Evolutionary conservation across 2,329 filamentous ascomycete genomes (phyloP).

Genomic region (Penicillium sp.): DNA sequence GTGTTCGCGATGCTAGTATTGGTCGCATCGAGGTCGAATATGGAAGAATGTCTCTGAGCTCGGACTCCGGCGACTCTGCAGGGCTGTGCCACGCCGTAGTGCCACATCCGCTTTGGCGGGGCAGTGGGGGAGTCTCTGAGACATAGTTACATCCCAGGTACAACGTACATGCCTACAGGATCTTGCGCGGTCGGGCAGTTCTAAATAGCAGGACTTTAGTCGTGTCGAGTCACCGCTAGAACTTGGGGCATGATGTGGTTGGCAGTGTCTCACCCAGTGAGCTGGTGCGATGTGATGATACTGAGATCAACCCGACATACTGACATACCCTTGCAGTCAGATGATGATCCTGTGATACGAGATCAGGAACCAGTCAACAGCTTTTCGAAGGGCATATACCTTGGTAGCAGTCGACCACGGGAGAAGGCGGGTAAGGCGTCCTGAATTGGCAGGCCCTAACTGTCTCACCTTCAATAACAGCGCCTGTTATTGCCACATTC

Average conservation of each 20-base stretch:
- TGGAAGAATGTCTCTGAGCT: not conserved
- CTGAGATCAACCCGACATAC: not conserved
- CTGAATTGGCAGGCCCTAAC: not conserved
- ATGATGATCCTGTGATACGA: not conserved
- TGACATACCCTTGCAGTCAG: not conserved
- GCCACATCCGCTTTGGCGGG: constrained; percentile 9
- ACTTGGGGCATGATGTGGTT: constrained; percentile 13
- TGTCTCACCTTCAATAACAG: not conserved
- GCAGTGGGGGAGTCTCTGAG: constrained; percentile 9
- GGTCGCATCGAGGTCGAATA: not conserved
- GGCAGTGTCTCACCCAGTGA: constrained; percentile 21
- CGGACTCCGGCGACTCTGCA: constrained; percentile 1
- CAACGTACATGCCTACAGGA: not conserved
- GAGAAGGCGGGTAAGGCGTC: not conserved
- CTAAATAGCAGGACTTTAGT: too few relatives aligned
- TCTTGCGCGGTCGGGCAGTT: not conserved
- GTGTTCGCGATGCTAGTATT: not conserved
- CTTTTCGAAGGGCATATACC: not conserved
- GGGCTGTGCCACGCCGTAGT: not conserved
- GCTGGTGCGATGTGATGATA: not conserved
- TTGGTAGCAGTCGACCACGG: not conserved
- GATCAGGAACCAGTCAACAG: not conserved
- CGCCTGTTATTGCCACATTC: too few relatives aligned
- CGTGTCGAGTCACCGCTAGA: constrained; percentile 2
- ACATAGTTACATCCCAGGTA: constrained; percentile 26